phyloP scores from a whole-genome alignment of 805 yeast genomes.

The Clavispora santaluciae region DNA sequence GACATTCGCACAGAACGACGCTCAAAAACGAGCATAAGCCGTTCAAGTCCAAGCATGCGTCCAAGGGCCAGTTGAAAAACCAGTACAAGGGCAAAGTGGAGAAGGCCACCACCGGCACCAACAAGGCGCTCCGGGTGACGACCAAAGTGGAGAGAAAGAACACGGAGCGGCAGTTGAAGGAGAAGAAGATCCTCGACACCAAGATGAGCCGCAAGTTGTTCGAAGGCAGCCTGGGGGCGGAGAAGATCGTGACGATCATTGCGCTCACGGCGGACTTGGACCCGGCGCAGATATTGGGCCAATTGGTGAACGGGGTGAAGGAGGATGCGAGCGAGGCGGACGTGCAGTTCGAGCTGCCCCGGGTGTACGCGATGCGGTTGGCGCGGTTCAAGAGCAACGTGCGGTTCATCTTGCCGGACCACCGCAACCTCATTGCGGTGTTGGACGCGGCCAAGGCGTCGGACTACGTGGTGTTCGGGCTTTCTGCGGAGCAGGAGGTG shows the following conservation, averaged over 20 bases:
- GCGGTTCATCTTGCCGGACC: conserved; percentile 70
- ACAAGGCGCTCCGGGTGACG: conserved; percentile 34
- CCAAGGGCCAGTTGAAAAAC: conserved; percentile 83
- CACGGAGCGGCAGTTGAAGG: conserved; percentile 69
- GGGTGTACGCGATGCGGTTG: conserved; percentile 49
- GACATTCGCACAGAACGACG: conserved; percentile 78
- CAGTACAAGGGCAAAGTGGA: conserved; percentile 84
- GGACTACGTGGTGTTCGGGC: conserved; percentile 84
- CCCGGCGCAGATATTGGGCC: conserved; percentile 48
- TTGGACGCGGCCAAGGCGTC: conserved; percentile 86
- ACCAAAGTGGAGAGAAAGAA: conserved; percentile 69
- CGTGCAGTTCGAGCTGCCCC: conserved; percentile 31
- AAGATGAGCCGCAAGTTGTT: conserved; percentile 63
- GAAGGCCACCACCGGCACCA: conserved; percentile 38
- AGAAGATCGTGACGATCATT: conserved; percentile 75
- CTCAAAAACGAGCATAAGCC: conserved; percentile 81
- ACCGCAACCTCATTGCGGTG: conserved; percentile 58
- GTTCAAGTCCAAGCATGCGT: conserved; percentile 86
- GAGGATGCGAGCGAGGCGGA: conserved; percentile 23
- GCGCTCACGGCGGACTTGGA: conserved; percentile 73
- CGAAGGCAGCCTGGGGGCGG: conserved; percentile 76
- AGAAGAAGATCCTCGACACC: conserved; percentile 60
- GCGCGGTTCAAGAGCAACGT: conserved; percentile 70
- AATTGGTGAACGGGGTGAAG: conserved; percentile 40
- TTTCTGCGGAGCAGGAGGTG: conserved; percentile 83